Conservation (phyloP, 169 alveolate species). For the Theileria annulata region DNA sequence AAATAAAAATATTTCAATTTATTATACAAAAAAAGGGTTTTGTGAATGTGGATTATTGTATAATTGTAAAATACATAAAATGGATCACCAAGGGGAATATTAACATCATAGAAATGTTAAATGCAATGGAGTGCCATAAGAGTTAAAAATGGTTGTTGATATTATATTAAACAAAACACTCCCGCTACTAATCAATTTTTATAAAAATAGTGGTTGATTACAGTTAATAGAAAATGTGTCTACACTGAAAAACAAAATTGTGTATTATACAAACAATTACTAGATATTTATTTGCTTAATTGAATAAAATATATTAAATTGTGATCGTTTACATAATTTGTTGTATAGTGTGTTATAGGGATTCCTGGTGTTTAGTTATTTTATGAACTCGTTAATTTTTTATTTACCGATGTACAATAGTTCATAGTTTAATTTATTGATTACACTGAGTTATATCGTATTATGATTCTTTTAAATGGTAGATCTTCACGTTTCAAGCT, state of each 20-base stretch:
- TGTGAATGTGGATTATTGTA: too few species aligned
- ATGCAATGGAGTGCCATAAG: constrained; percentile 20
- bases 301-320: not conserved
- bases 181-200: not conserved
- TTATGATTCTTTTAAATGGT: constrained; percentile 4
- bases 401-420: constrained; percentile 4
- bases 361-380: not conserved
- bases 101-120: not conserved
- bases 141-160: not conserved
- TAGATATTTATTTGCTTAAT: not conserved
- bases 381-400: not conserved
- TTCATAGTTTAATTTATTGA: not conserved
- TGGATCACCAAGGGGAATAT: not conserved
- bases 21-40: too few species aligned
- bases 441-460: not conserved
- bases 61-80: not conserved
- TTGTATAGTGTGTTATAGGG: constrained; percentile 15
- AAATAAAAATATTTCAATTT: too few species aligned
- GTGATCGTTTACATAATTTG: not conserved
- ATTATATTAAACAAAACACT: not conserved
- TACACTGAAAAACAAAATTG: not conserved
- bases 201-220: not conserved
- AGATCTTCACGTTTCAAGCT: constrained; percentile 38
- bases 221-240: not conserved
- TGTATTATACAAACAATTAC: not conserved